phyloP scores from a whole-genome alignment of 2,329 filamentous ascomycete genomes.

The Tolypocladium tundrense region DNA sequence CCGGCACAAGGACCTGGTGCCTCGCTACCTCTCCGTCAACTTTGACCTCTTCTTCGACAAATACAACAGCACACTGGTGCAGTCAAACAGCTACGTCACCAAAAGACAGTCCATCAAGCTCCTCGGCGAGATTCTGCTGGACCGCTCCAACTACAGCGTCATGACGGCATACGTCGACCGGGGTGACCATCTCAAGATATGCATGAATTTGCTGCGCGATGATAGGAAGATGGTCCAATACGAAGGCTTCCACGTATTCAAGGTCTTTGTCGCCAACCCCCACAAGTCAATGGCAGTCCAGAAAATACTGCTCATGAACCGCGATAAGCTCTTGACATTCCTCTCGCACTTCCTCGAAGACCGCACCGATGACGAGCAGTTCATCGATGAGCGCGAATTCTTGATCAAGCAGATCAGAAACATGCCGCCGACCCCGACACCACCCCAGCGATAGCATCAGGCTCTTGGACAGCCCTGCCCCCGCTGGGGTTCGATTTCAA shows the following conservation, averaged over 20 bases:
- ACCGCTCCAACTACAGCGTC: slow-evolving; percentile 92
- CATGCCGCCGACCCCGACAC: slow-evolving; percentile 49
- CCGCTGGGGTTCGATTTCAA: background rate
- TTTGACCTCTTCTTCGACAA: slow-evolving; percentile 87
- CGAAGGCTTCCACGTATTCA: slow-evolving; percentile 98
- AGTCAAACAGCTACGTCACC: slow-evolving; percentile 93
- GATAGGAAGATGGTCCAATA: slow-evolving; percentile 99
- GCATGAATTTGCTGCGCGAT: slow-evolving; percentile 93
- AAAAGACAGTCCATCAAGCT: slow-evolving; percentile 98
- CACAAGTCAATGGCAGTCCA: slow-evolving; percentile 96
- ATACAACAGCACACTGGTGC: slow-evolving; percentile 80
- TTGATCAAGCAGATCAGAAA: slow-evolving; percentile 85
- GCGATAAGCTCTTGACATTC: slow-evolving; percentile 81
- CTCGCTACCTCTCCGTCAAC: slow-evolving; percentile 78
- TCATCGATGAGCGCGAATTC: slow-evolving; percentile 96
- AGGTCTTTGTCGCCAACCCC: slow-evolving; percentile 97
- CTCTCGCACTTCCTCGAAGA: slow-evolving; percentile 88
- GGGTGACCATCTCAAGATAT: slow-evolving; percentile 92
- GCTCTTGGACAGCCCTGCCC: background rate
- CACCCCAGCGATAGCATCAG: slow-evolving; percentile 31
- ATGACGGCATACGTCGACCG: slow-evolving; percentile 97
- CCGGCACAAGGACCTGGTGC: slow-evolving; percentile 84
- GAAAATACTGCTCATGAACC: slow-evolving; percentile 92
- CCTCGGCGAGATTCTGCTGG: slow-evolving; percentile 85
- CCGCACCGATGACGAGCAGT: slow-evolving; percentile 93